Evolutionary conservation across 129 eudicot species (phyloP), one percentile per base, ranked within the genome.

Genomic region (Flaveria bidentis): DNA sequence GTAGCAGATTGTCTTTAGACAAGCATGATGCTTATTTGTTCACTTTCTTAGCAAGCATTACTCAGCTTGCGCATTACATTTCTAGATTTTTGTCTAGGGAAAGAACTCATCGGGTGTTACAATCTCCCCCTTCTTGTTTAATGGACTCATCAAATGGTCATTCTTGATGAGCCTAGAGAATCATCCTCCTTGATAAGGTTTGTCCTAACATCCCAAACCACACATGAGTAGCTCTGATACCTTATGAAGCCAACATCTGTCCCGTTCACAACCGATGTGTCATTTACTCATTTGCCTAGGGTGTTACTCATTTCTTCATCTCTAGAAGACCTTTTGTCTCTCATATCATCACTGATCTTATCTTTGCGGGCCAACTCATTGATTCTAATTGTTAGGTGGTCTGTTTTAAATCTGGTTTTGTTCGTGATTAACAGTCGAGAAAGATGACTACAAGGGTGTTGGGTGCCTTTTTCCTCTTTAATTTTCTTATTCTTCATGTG

Each of bases 31-130:
- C 28, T 44, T 74, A 42, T 45, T 57, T 51, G 78, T 73, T 74
- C 58, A 11, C 16, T 61, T 61, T 28, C 63, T 9, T 75, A 56
- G 69, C 18, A 74, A 74, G 45, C 44, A 25, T 13, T 62, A 62
- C 47, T 47, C 60, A 3, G 50, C 70, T 13, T 75, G 71, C 72
- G 45, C 30, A 56, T 17, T 64, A 5, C 33, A 46, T 42, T 76
- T 64, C 51, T 10, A n/a, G 20, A 28, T 63, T 42, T 74, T 74
- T 45, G 78, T 57, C 55, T 44, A 13, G n/a, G 71, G 78, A 49
- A 60, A 74, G 60, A 71, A 23, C 70, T 52, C 52, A 16, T 58
- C 18, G 62, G 26, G 66, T 30, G 52, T 15, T 58, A 56, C 28
- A 26, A 26, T 26, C 30, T 1, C 30, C 30, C 30, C 4, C 30